Evolutionary conservation across 2,329 filamentous ascomycete genomes (phyloP), one percentile per base, ranked within the genome.

Genomic region (Colletotrichum melonis): DNA sequence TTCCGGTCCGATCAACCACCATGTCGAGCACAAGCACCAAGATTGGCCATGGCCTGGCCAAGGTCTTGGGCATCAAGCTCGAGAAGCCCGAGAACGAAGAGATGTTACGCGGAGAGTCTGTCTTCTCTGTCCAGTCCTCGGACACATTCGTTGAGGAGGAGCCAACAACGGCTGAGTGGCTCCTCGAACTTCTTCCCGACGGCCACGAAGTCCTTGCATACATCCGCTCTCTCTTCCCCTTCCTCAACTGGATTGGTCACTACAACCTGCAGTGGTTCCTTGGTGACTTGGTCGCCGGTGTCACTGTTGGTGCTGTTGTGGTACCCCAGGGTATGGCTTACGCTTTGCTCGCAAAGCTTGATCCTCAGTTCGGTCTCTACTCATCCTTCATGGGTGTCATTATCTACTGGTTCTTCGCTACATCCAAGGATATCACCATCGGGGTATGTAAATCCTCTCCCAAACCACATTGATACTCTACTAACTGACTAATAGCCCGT

Each of bases 321-420:
- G 94, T 98, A n/a, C 96, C 96, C 6, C 96, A 98, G 81, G 93
- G 95, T 75, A 98, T 98, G 96, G 95, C 96, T 1, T 98, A 98
- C 83, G 95, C 96, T 35, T 87, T 92, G 74, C 88, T 98, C 30
- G 96, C 96, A 57, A 89, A 92, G 74, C 88, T 98, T n/a, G 88
- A 90, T 0, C 90, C 93, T 6, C 88, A 98, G 80, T 98, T 92
- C 79, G 96, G 96, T 65, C 89, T 98, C 1, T 97, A 97, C 83
- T 97, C 96, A 0, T 98, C 96, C 0, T 98, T 99, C 80, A 97
- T 98, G 89, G 97, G 96, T 63, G 95, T 97, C 19, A 82, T 98
- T 75, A 88, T 98, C 74, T 99, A 99, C 84, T 98, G 96, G 96
- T 93, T 98, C 80, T 98, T 98, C 79, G 97, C 95, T 42, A 99